A percentile compares a stretch with the other conserved stretches of the same genome.
These are phyloP conservation scores for Dendrothele bispora DNA, from an alignment of 768 basidiomycete genomes.

Conservation along the genomic window DNA sequence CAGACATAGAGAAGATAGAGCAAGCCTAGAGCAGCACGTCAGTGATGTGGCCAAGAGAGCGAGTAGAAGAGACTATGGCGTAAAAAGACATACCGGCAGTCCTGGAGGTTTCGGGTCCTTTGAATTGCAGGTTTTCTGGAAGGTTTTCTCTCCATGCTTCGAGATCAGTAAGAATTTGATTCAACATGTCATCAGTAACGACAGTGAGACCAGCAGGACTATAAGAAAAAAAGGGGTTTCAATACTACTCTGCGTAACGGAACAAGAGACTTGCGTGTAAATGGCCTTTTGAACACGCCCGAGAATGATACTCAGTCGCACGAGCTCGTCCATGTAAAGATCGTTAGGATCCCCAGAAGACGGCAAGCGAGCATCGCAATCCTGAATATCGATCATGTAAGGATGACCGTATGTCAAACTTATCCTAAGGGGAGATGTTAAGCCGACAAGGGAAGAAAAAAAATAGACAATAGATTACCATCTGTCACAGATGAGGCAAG, in stretches of 20 bases:
- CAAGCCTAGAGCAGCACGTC: slow-evolving; percentile 52
- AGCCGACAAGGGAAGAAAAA: slow-evolving; percentile 6
- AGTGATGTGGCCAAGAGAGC: too few relatives aligned
- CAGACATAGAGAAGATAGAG: slow-evolving; percentile 87
- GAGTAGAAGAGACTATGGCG: too few relatives aligned
- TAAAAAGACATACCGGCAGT: slow-evolving; percentile 58
- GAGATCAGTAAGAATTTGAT: slow-evolving; percentile 61
- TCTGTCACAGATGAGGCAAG: slow-evolving; percentile 92
- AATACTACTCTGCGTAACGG: slow-evolving; percentile 5
- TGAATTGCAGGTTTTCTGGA: slow-evolving; percentile 77
- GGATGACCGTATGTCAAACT: slow-evolving; percentile 91
- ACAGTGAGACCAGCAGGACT: slow-evolving; percentile 87
- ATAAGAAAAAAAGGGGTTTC: slow-evolving; percentile 7
- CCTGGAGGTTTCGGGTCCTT: slow-evolving; percentile 63
- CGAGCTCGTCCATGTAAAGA: slow-evolving; percentile 87
- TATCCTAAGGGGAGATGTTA: slow-evolving; percentile 48
- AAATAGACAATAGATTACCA: slow-evolving; percentile 60
- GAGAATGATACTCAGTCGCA: slow-evolving; percentile 87
- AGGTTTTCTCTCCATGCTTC: slow-evolving; percentile 78
- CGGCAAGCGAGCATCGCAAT: slow-evolving; percentile 93
- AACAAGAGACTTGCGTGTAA: slow-evolving; percentile 62
- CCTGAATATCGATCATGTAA: slow-evolving; percentile 93
- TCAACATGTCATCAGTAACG: slow-evolving; percentile 79
- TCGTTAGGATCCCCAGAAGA: slow-evolving; percentile 81
- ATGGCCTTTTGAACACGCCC: slow-evolving; percentile 92